Conservation (phyloP, 2,329 filamentous ascomycete genomes). For the Orbilia brochopaga region DNA sequence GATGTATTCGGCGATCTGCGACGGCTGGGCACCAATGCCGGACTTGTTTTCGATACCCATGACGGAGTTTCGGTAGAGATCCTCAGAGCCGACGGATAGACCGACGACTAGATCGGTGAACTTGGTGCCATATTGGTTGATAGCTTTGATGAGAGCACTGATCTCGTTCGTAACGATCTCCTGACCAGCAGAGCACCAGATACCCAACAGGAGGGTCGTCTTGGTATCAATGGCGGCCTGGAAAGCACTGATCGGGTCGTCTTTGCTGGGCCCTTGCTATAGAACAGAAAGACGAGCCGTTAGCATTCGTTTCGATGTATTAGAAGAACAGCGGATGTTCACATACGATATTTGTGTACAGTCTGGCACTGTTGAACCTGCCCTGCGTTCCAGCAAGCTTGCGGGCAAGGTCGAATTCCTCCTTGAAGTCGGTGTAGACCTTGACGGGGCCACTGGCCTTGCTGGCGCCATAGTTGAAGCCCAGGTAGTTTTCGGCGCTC, state of each 20-base stretch:
- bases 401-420: conserved; percentile 71
- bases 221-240: conserved; percentile 81
- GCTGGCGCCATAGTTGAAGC: conserved; percentile 76
- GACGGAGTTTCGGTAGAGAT: conserved; percentile 80
- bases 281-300: not conserved
- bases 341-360: conserved; percentile 74
- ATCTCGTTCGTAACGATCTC: conserved; percentile 74
- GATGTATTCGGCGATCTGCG: conserved; percentile 72
- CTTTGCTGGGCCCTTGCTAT: conserved; percentile 64
- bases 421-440: conserved; percentile 70
- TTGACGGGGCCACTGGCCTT: conserved; percentile 68
- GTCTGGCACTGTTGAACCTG: conserved; percentile 70
- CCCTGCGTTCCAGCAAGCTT: conserved; percentile 69
- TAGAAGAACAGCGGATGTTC: not conserved
- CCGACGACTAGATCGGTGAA: conserved; percentile 74
- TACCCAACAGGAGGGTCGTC: conserved; percentile 77
- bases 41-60: conserved; percentile 70
- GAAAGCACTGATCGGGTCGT: conserved; percentile 73
- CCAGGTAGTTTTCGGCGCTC: conserved; percentile 60
- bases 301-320: not conserved
- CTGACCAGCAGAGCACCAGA: conserved; percentile 78
- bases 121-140: conserved; percentile 69
- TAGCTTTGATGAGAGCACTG: conserved; percentile 71
- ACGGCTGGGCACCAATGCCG: conserved; percentile 69
- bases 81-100: conserved; percentile 85